A percentile compares a stretch with the other conserved stretches of the same genome.
These are phyloP conservation scores for Citrullus amarus DNA, from an alignment of 306 rosid species.

Conservation along the genomic window DNA sequence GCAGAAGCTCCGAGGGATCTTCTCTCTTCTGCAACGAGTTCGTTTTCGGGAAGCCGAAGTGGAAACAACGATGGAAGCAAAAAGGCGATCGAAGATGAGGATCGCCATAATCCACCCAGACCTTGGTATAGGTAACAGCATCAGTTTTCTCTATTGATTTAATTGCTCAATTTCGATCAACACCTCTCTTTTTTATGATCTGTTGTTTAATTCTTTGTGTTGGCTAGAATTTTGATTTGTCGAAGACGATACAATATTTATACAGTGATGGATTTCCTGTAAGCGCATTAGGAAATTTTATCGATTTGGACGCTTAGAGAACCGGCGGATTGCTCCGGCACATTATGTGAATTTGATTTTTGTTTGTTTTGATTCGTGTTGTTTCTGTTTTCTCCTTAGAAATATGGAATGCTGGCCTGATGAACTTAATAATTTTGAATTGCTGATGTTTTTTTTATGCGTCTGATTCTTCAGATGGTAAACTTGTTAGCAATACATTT, in stretches of 20 bases:
- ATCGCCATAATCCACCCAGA: conserved; percentile 80
- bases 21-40: neutral
- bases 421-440: neutral
- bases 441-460: neutral
- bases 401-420: neutral
- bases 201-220: neutral
- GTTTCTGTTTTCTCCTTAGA: neutral
- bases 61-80: conserved; percentile 23
- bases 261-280: neutral
- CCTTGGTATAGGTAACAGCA: conserved; percentile 66
- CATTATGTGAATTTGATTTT: neutral
- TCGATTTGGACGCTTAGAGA: neutral
- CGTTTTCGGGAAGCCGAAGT: neutral
- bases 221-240: neutral
- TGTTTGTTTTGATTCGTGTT: neutral
- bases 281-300: neutral
- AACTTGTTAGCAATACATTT: neutral
- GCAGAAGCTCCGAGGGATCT: neutral
- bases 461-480: neutral
- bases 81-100: conserved; percentile 32
- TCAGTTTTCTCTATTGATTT: neutral
- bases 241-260: neutral
- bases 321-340: neutral
- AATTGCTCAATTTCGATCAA: neutral
- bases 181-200: neutral